phyloP scores from a whole-genome alignment of 257 asterid species.

The Euphrasia confusa region DNA sequence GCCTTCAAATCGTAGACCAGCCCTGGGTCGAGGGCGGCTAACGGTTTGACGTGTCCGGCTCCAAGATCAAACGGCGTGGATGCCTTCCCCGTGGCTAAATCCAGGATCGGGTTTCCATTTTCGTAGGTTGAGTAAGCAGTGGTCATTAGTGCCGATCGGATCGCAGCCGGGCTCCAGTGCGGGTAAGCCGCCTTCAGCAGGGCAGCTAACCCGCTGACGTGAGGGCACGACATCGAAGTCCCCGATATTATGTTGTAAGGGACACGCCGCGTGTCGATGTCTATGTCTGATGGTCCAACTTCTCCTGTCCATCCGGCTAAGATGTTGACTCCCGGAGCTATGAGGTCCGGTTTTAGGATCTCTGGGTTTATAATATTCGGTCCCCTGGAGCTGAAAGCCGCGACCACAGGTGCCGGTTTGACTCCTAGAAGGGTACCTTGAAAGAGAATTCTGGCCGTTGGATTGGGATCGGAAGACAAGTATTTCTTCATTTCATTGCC shows the following conservation, averaged over 20 bases:
- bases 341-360: constrained; percentile 66
- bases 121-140: constrained; percentile 69
- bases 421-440: constrained; percentile 58
- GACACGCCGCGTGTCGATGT: constrained; percentile 57
- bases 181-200: constrained; percentile 58
- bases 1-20: no score
- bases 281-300: constrained; percentile 56
- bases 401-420: constrained; percentile 67
- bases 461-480: constrained; percentile 36
- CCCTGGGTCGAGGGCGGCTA: background rate
- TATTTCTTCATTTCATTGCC: constrained; percentile 44
- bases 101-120: constrained; percentile 45
- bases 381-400: constrained; percentile 78
- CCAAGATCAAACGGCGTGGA: constrained; percentile 85
- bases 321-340: constrained; percentile 81
- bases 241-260: constrained; percentile 73
- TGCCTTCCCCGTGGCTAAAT: constrained; percentile 67
- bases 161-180: constrained; percentile 67
- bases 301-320: constrained; percentile 63
- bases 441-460: constrained; percentile 47
- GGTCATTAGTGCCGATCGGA: constrained; percentile 56
- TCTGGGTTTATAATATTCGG: constrained; percentile 56
- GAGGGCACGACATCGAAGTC: constrained; percentile 86
- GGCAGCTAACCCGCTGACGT: constrained; percentile 80
- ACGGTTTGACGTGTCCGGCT: constrained; percentile 45